These are phyloP conservation scores for Alternaria brassicae DNA, from an alignment of 2,329 filamentous ascomycete species.

Conservation along the genomic window DNA sequence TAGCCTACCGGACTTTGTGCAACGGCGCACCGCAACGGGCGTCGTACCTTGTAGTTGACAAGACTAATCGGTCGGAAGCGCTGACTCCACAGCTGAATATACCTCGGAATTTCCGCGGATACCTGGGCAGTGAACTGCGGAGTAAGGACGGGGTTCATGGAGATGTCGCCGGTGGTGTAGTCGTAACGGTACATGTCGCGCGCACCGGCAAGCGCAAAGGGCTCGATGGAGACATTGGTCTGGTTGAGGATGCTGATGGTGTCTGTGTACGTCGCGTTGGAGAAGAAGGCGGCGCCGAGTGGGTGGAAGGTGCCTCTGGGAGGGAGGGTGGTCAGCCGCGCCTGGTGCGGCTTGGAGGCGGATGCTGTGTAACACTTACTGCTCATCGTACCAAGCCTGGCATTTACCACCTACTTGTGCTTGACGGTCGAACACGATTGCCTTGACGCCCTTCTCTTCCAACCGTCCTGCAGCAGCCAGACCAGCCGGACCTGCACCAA, in stretches of 20 bases:
- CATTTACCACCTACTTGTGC: slow-evolving; percentile 48
- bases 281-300: slow-evolving; percentile 50
- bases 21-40: slow-evolving; percentile 11
- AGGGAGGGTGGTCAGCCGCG: slow-evolving; percentile 45
- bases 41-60: slow-evolving; percentile 45
- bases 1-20: slow-evolving; percentile 20
- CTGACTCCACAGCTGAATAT: slow-evolving; percentile 42
- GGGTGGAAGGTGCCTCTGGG: slow-evolving; percentile 49
- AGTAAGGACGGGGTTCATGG: slow-evolving; percentile 30
- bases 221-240: slow-evolving; percentile 41
- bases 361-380: slow-evolving; percentile 44
- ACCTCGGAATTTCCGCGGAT: slow-evolving; percentile 45
- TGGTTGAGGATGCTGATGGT: slow-evolving; percentile 46
- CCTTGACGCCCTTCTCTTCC: slow-evolving; percentile 45
- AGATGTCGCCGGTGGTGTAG: slow-evolving; percentile 39
- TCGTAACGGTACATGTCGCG: slow-evolving; percentile 47
- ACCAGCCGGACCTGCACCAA: slow-evolving; percentile 49
- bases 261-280: slow-evolving; percentile 47
- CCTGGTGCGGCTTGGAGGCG: slow-evolving; percentile 20
- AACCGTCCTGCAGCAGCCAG: slow-evolving; percentile 45
- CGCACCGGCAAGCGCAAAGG: slow-evolving; percentile 43
- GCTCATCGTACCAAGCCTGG: slow-evolving; percentile 48
- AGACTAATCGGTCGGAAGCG: slow-evolving; percentile 43
- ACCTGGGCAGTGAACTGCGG: slow-evolving; percentile 33
- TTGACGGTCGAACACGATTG: slow-evolving; percentile 49